phyloP scores from a whole-genome alignment of 2,329 filamentous ascomycete species.

The Hirsutella minnesotensis region DNA sequence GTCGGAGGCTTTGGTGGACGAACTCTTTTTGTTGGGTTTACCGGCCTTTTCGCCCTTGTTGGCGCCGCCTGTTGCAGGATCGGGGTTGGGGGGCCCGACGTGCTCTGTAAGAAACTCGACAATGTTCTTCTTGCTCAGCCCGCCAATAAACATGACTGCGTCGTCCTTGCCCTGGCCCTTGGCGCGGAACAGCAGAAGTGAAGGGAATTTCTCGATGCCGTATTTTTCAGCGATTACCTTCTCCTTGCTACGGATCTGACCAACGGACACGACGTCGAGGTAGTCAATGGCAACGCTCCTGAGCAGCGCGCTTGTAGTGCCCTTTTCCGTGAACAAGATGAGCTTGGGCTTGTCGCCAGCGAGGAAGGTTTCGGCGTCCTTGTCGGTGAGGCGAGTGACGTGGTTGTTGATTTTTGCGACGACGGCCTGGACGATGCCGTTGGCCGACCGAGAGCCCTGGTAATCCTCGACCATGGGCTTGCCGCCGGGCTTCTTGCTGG shows the following conservation, averaged over 20 bases:
- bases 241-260: constrained; percentile 77
- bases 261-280: constrained; percentile 65
- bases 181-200: constrained; percentile 67
- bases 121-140: constrained; percentile 75
- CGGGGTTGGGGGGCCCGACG: constrained; percentile 66
- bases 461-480: constrained; percentile 85
- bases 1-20: constrained; percentile 15
- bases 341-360: constrained; percentile 66
- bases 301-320: constrained; percentile 70
- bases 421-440: constrained; percentile 76
- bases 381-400: constrained; percentile 70
- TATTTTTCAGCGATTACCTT: constrained; percentile 59
- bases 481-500: constrained; percentile 62
- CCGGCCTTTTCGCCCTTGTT: constrained; percentile 17
- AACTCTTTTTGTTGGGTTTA: constrained; percentile 23
- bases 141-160: constrained; percentile 63
- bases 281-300: constrained; percentile 87
- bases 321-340: constrained; percentile 88
- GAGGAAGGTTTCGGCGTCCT: constrained; percentile 66
- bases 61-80: constrained; percentile 38
- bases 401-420: constrained; percentile 84
- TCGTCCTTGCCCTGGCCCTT: constrained; percentile 29
- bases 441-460: constrained; percentile 70
- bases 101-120: constrained; percentile 67
- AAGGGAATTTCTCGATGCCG: constrained; percentile 66